Base-by-base conservation (phyloP, 1,284 basidiomycete genomes). In the Mycena citricolor region DNA sequence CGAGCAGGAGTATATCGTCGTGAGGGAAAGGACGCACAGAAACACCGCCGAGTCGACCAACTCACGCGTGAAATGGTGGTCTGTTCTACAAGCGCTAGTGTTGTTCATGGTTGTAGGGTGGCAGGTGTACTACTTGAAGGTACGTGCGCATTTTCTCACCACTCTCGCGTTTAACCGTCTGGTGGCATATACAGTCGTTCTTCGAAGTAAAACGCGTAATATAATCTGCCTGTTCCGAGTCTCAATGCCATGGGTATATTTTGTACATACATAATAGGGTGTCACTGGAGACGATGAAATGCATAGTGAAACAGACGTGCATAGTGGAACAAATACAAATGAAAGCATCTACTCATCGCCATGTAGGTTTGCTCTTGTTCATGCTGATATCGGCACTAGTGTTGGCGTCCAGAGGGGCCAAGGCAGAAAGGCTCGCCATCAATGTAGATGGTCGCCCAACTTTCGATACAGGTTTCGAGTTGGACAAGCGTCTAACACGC, bases 41-140 rank as follows among this genome's bases (percentile, higher is more conserved):
- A 90, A 99, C 65, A 99, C 91, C 2, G 91, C 91, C 16, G 92
- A 94, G 67, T 93, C 90, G 4, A 94, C 92, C 58, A 99, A 99
- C 64, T 81, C 90, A 26, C 83, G 97, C 31, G 94, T 99, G 47
- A 99, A 98, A 68, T 99, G 92, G 92, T 99, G 97, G 97, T 95
- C 92, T 10, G 85, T 99, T 51, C 66, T 93, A 11, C 97, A 99
- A 66, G 80, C 86, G 13, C 62, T 88, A 37, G 86, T 99, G 22
- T 73, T 99, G 32, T 86, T 98, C 58, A 76, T 81, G 12, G 89
- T 97, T 0, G 94, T 97, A 50, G 93, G 79, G 22, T 98, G 94
- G 90, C 97, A 99, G 68, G 81, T 99, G 44, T 97, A 95, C 70
- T 99, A 98, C 72, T 76, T 99, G 47, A 95, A 97, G 76, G 91